Percentiles rank a stretch among this genome's conserved stretches.
Conservation (phyloP, 2,329 filamentous ascomycete species). For the Apiospora arundinis region DNA sequence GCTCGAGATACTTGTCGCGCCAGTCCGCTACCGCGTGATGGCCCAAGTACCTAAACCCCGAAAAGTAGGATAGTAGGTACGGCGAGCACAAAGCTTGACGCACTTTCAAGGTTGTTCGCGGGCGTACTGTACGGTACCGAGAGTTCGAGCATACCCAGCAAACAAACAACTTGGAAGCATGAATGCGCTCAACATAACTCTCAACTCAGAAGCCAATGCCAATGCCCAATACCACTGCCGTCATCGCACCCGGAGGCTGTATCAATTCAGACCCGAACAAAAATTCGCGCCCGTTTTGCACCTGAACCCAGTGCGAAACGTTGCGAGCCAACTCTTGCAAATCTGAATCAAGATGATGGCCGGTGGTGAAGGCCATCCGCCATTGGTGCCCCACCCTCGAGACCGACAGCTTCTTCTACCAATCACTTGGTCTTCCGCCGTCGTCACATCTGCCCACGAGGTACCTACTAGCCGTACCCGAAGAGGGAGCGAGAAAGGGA, state of each 20-base stretch:
- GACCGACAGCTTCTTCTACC: constrained; percentile 20
- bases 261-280: neutral
- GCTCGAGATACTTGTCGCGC: constrained; percentile 24
- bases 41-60: constrained; percentile 20
- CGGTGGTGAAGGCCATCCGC: constrained; percentile 9
- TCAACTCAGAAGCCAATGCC: neutral
- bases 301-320: constrained; percentile 21
- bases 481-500: neutral
- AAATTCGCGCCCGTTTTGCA: constrained; percentile 12
- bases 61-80: constrained; percentile 6
- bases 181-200: constrained; percentile 21
- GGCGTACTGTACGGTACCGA: constrained; percentile 5
- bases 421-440: constrained; percentile 22
- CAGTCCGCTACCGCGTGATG: constrained; percentile 10
- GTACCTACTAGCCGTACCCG: constrained; percentile 13
- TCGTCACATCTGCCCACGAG: constrained; percentile 21
- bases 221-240: neutral
- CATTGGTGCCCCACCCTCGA: constrained; percentile 20
- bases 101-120: constrained; percentile 21
- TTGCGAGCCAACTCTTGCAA: constrained; percentile 19
- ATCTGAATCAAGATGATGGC: constrained; percentile 26
- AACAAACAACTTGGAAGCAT: constrained; percentile 14
- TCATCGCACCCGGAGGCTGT: neutral
- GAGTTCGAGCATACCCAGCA: constrained; percentile 10
- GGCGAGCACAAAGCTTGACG: constrained; percentile 17